A percentile compares a stretch with the other conserved stretches of the same genome.
phyloP scores from a whole-genome alignment of 1,139 yeast genomes.

The Yamadazyma buinensis region DNA sequence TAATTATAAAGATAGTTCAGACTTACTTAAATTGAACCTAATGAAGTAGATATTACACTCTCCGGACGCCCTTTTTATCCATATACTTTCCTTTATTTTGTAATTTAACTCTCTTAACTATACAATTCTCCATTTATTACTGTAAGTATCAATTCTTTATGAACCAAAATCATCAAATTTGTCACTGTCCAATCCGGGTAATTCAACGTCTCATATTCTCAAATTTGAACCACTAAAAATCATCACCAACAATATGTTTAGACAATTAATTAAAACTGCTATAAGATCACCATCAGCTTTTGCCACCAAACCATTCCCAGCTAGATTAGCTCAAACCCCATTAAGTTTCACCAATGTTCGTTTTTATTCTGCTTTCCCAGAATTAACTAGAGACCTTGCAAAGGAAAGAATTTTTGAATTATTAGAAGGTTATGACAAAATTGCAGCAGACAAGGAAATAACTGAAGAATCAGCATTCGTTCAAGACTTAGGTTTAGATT shows the following conservation, averaged over 20 bases:
- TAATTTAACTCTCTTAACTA: too few species aligned
- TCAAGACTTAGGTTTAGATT: slow-evolving; percentile 80
- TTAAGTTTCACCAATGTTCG: slow-evolving; percentile 22
- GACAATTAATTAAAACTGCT: slow-evolving; percentile 6
- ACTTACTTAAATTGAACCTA: too few species aligned
- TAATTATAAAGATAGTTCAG: too few species aligned
- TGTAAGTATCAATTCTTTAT: too few species aligned
- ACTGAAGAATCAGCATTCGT: slow-evolving; percentile 59
- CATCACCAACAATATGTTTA: slow-evolving; percentile 4
- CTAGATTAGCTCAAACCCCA: too few species aligned
- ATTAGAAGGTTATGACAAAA: slow-evolving; percentile 77
- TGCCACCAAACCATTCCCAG: background rate
- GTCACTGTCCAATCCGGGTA: too few species aligned
- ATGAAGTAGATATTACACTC: too few species aligned
- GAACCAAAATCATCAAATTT: too few species aligned
- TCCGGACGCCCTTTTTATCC: too few species aligned
- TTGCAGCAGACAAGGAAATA: slow-evolving; percentile 46
- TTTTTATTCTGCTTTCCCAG: slow-evolving; percentile 60
- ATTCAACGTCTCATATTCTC: slow-evolving; percentile 1
- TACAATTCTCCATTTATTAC: too few species aligned
- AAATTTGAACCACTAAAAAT: slow-evolving; percentile 5
- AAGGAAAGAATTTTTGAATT: slow-evolving; percentile 74
- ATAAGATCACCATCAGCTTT: slow-evolving; percentile 4
- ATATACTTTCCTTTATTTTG: too few species aligned
- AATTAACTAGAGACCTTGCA: slow-evolving; percentile 66